Evolutionary conservation across 257 asterid genomes (phyloP).

Genomic region (Scutellaria baicalensis): DNA sequence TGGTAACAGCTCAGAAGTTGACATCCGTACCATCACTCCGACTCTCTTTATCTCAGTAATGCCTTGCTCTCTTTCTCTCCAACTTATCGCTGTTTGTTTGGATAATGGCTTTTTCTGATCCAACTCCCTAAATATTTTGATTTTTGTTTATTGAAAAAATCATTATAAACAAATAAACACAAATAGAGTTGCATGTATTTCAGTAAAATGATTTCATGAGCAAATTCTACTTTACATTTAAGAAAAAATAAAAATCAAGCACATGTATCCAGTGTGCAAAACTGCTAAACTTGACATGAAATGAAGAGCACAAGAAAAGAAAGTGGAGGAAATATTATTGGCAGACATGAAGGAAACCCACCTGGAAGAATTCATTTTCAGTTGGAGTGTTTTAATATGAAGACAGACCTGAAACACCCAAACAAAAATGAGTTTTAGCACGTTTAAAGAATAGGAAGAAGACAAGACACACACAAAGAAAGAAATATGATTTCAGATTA

Average conservation of each 20-base stretch:
- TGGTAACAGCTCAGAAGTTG: conserved; percentile 25
- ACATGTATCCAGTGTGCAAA: not conserved
- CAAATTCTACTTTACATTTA: not conserved
- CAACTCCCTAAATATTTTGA: conserved; percentile 11
- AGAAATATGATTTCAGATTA: not conserved
- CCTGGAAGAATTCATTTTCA: conserved; percentile 51
- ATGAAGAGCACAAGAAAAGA: not conserved
- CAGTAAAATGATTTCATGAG: not conserved
- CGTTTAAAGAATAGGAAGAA: not conserved
- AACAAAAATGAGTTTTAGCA: conserved; percentile 8
- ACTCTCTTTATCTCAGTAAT: conserved; percentile 15
- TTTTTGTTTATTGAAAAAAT: not conserved
- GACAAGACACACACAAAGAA: not conserved
- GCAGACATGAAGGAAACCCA: conserved; percentile 14
- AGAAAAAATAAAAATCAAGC: not conserved
- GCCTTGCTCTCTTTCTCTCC: conserved; percentile 19
- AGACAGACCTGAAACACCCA: conserved; percentile 69
- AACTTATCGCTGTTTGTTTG: conserved; percentile 12
- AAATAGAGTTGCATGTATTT: not conserved
- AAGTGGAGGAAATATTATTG: not conserved
- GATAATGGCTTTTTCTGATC: conserved; percentile 6
- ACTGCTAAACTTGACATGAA: not conserved
- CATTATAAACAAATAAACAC: not conserved
- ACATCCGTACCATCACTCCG: conserved; percentile 18
- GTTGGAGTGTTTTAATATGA: conserved; percentile 59